phyloP scores from a whole-genome alignment of 164 flowering plant genomes.

The Pachysandra terminalis region DNA sequence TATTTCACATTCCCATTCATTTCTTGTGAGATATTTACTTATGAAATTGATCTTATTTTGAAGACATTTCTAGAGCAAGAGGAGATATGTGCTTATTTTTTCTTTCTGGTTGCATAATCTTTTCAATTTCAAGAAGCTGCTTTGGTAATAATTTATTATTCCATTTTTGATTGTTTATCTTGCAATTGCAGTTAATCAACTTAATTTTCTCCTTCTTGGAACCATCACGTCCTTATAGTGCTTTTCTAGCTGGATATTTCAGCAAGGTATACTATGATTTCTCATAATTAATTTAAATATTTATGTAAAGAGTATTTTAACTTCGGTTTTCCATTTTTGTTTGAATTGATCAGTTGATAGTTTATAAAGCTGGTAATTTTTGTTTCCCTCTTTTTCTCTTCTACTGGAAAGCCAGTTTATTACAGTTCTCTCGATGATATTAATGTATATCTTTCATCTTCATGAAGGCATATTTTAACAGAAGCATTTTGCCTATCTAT shows the following conservation, averaged over 20 bases:
- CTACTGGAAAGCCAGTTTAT: too few relatives aligned
- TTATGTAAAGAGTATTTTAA: background rate
- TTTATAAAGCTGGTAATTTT: too few relatives aligned
- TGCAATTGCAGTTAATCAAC: slow-evolving; percentile 74
- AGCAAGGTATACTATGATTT: slow-evolving; percentile 59
- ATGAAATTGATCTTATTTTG: slow-evolving; percentile 92
- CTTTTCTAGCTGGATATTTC: slow-evolving; percentile 89
- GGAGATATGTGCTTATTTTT: slow-evolving; percentile 45
- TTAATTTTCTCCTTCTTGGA: slow-evolving; percentile 93
- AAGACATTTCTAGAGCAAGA: slow-evolving; percentile 92
- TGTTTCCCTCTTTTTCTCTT: too few relatives aligned
- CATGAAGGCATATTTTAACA: too few relatives aligned
- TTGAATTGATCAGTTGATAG: too few relatives aligned
- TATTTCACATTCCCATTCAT: slow-evolving; percentile 69
- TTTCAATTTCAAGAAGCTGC: background rate
- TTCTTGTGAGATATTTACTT: slow-evolving; percentile 91
- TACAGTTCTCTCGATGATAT: too few relatives aligned
- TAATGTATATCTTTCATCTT: too few relatives aligned
- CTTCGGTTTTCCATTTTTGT: too few relatives aligned
- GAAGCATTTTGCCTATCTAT: too few relatives aligned
- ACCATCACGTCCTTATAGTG: slow-evolving; percentile 78
- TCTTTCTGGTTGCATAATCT: background rate
- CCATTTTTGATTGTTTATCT: slow-evolving; percentile 5
- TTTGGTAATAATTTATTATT: background rate
- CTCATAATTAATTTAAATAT: background rate